Evolutionary conservation across 2,329 filamentous ascomycete species (phyloP).

Genomic region (Claviceps sp.): DNA sequence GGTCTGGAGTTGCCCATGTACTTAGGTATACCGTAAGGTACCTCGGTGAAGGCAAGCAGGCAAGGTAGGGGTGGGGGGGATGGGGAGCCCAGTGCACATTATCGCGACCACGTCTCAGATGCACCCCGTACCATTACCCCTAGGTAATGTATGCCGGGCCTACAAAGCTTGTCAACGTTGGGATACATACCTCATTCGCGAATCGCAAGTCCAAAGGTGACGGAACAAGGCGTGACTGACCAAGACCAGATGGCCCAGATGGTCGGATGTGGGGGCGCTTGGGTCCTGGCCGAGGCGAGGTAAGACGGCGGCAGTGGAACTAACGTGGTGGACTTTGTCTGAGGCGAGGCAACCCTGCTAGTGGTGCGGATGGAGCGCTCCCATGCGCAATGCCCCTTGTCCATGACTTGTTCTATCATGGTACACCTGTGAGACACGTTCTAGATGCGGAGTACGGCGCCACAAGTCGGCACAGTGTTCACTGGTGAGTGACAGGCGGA

Average conservation of each 20-base stretch:
- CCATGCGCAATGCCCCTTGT: neutral
- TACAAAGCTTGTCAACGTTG: neutral
- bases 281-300: neutral
- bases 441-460: neutral
- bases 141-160: neutral
- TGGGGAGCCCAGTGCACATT: neutral
- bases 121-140: neutral
- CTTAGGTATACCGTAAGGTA: neutral
- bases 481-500: neutral
- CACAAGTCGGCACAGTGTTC: neutral
- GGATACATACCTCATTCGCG: neutral
- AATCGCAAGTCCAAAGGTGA: neutral
- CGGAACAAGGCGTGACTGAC: neutral
- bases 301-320: conserved; percentile 1
- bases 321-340: neutral
- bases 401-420: neutral
- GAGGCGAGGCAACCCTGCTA: neutral
- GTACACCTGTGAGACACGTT: neutral
- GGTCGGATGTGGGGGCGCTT: conserved; percentile 3
- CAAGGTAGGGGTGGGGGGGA: neutral
- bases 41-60: neutral
- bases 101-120: neutral
- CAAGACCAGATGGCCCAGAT: conserved; percentile 1
- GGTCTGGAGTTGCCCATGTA: neutral
- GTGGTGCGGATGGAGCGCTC: conserved; percentile 3